Conservation (phyloP, 495 filamentous ascomycete species). For the Friedmanniomyces simplex region DNA sequence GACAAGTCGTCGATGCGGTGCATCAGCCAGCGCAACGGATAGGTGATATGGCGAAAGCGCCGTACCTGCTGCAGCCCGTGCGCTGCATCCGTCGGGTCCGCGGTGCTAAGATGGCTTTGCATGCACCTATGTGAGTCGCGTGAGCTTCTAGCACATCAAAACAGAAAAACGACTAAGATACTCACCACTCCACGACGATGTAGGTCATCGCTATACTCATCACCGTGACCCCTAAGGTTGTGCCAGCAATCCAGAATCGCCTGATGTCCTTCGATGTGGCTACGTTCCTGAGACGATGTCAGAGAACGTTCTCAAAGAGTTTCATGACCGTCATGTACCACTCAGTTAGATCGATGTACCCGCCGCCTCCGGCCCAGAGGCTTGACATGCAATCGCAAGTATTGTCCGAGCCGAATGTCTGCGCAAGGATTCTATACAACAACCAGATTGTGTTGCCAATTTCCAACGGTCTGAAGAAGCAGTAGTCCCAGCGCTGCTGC, state of each 20-base stretch:
- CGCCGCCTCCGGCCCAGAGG: slow-evolving; percentile 22
- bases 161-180: not conserved
- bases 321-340: not conserved
- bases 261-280: slow-evolving; percentile 14
- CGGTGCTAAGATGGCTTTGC: slow-evolving; percentile 27
- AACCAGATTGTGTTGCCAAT: slow-evolving; percentile 26
- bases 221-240: slow-evolving; percentile 21
- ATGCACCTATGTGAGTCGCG: not conserved
- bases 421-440: slow-evolving; percentile 28
- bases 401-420: slow-evolving; percentile 29
- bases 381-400: slow-evolving; percentile 27
- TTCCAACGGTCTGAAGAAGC: slow-evolving; percentile 25
- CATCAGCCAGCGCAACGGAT: slow-evolving; percentile 1
- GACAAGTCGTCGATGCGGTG: not conserved
- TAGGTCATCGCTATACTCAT: slow-evolving; percentile 30
- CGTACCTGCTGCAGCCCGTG: slow-evolving; percentile 1
- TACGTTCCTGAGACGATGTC: slow-evolving; percentile 2
- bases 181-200: slow-evolving; percentile 30
- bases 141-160: not conserved
- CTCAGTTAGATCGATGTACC: slow-evolving; percentile 26
- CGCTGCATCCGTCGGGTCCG: slow-evolving; percentile 9
- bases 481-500: slow-evolving; percentile 19
- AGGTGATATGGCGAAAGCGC: slow-evolving; percentile 2
- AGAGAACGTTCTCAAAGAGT: not conserved
- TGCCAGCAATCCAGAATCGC: slow-evolving; percentile 31